Conservation (phyloP, 2,329 filamentous ascomycete species). For the Lanzia echinophila region DNA sequence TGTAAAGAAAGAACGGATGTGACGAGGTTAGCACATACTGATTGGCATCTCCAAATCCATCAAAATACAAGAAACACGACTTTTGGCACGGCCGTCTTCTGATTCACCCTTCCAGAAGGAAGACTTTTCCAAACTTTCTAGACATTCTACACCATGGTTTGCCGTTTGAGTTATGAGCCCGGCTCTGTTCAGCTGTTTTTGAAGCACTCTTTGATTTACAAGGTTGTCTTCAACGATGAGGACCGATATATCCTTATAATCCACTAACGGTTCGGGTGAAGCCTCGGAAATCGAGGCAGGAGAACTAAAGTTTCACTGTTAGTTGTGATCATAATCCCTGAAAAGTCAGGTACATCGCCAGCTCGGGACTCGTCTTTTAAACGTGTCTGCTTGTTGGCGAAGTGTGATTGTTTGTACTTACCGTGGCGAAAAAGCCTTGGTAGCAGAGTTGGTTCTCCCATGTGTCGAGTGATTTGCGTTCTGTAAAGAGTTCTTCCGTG, state of each 20-base stretch:
- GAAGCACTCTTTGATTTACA: slow-evolving; percentile 59
- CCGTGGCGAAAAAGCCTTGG: too few species aligned
- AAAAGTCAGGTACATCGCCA: too few species aligned
- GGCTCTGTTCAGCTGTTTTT: slow-evolving; percentile 52
- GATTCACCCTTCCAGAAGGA: slow-evolving; percentile 42
- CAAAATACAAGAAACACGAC: slow-evolving; percentile 55
- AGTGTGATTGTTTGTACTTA: too few species aligned
- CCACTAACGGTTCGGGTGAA: neutral
- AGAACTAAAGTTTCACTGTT: neutral
- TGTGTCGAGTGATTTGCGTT: neutral
- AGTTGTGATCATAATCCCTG: neutral
- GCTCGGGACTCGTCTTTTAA: too few species aligned
- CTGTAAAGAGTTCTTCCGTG: neutral
- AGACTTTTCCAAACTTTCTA: slow-evolving; percentile 49
- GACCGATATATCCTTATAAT: slow-evolving; percentile 30
- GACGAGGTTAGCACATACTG: slow-evolving; percentile 55
- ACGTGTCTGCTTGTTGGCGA: too few species aligned
- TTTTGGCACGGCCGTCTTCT: slow-evolving; percentile 30
- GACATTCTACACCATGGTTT: slow-evolving; percentile 57
- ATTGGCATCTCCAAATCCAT: slow-evolving; percentile 82
- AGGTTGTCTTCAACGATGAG: slow-evolving; percentile 64
- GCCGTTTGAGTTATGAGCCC: slow-evolving; percentile 56
- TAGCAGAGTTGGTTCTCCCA: too few species aligned
- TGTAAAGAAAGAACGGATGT: slow-evolving; percentile 40
- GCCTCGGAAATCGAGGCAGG: neutral